Percentiles rank a stretch among this genome's conserved stretches.
phyloP scores from a whole-genome alignment of 352 stramenopile genomes.

The Phytopythium helicoides region DNA sequence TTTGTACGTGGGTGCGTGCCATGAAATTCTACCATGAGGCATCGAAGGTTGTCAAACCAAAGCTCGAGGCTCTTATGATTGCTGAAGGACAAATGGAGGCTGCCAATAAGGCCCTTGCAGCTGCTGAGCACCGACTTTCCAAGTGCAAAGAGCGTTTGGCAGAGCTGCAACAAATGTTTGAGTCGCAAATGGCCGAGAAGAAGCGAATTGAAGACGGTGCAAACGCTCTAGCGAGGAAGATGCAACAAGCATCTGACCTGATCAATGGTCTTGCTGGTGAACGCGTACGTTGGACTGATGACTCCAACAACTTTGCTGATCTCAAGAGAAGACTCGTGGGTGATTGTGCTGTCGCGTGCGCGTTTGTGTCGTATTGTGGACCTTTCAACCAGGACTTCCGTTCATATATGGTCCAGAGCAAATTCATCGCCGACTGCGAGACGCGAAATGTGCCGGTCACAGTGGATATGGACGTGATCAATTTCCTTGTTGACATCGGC shows the following conservation, averaged over 20 bases:
- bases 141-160: constrained; percentile 95
- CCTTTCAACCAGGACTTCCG: constrained; percentile 99
- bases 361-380: constrained; percentile 98
- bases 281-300: constrained; percentile 96
- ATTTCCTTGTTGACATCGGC: constrained; percentile 96
- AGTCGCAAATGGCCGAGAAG: constrained; percentile 97
- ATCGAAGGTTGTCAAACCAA: constrained; percentile 98
- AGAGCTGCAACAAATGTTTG: constrained; percentile 96
- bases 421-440: constrained; percentile 95
- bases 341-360: constrained; percentile 96
- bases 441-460: constrained; percentile 92
- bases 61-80: constrained; percentile 96
- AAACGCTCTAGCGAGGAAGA: constrained; percentile 94
- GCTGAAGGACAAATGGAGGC: constrained; percentile 97
- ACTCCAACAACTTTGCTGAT: constrained; percentile 97
- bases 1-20: constrained; percentile 97
- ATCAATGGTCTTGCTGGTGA: constrained; percentile 97
- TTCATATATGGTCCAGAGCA: constrained; percentile 95
- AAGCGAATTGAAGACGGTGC: constrained; percentile 96
- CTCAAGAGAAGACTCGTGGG: constrained; percentile 95
- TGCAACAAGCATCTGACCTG: constrained; percentile 96
- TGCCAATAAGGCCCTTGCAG: constrained; percentile 94
- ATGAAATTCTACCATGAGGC: constrained; percentile 99
- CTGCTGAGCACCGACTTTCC: constrained; percentile 90
- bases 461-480: constrained; percentile 95